A percentile compares a stretch with the other conserved stretches of the same genome.
phyloP scores from a whole-genome alignment of 768 basidiomycete species.

The Pholiota molesta region DNA sequence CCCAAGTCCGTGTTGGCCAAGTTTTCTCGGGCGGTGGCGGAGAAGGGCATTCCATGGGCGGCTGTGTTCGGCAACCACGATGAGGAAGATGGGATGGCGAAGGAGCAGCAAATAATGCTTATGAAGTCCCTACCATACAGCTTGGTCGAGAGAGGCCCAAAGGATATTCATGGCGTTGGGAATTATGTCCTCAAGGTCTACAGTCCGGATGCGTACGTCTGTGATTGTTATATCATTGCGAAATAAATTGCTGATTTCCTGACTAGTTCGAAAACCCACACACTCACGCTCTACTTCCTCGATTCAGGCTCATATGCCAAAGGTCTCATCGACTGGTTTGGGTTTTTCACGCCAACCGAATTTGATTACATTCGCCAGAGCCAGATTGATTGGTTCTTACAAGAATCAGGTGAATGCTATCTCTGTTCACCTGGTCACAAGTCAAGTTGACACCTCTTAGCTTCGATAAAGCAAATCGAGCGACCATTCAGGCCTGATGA shows the following conservation, averaged over 20 bases:
- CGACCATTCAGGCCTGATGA: conserved; percentile 85
- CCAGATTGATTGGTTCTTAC: conserved; percentile 91
- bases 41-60: conserved; percentile 84
- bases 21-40: conserved; percentile 77
- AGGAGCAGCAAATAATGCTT: conserved; percentile 66
- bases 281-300: conserved; percentile 90
- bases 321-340: conserved; percentile 62
- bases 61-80: conserved; percentile 97
- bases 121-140: conserved; percentile 87
- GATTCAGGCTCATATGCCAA: conserved; percentile 83
- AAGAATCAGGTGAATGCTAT: conserved; percentile 62
- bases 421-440: background rate
- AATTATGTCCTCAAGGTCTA: conserved; percentile 88
- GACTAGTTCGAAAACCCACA: conserved; percentile 73
- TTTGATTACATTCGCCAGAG: conserved; percentile 86
- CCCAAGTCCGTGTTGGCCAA: conserved; percentile 87
- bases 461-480: conserved; percentile 69
- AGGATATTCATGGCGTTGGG: conserved; percentile 84
- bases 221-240: background rate
- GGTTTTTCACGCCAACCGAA: conserved; percentile 65
- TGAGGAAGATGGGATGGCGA: conserved; percentile 64
- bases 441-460: conserved; percentile 27
- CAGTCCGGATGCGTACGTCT: conserved; percentile 81
- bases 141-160: conserved; percentile 78
- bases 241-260: conserved; percentile 28